Base-by-base conservation (phyloP, 78 protist genomes). In the Dictyostelium firmibasis region DNA sequence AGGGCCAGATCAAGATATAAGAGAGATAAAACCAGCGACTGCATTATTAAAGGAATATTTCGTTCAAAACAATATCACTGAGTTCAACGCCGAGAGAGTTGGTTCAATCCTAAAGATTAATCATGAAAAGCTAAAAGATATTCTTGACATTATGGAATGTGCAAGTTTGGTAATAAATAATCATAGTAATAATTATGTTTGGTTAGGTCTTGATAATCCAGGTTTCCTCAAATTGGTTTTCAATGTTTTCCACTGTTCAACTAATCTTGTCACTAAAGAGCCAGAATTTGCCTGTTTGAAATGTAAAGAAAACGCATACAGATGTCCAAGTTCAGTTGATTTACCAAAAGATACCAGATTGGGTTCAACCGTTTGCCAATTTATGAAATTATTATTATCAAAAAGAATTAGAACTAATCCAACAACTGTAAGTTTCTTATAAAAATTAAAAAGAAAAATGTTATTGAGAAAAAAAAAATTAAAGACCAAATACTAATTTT, bases 331-430 rank as follows among this genome's bases (percentile, higher is more conserved):
- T 27, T 29, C 75, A 3, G 38, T 67, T 25, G 35, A n/a, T 67
- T 29, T 67, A 25, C 75, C 75, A 25, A 67, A 67, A 25, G 75
- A 67, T 27, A 67, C 75, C 2, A 67, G 75, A 67, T 67, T 67
- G 13, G 75, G 75, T 27, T 67, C 75, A 67, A 67, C 75, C 0
- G 75, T 67, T 67, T 67, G 75, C 18, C 75, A 67, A 67, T 67
- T 67, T 27, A 67, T 67, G 75, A 67, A 67, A 67, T 27, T 67
- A 27, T 67, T 67, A 67, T 67, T 67, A 67, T 67, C 75, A 67
- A 67, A 67, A 67, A 67, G 75, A 67, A 67, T 67, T 67, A 67
- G 75, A 67, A 67, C 75, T 3, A 67, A 67, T 67, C 75, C 75
- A 67, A 10, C 27, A 27, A 67, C 11, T 67, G 75, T 67, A 67